phyloP scores from a whole-genome alignment of 176 grass and related monocot species.

The Microstegium vimineum region DNA sequence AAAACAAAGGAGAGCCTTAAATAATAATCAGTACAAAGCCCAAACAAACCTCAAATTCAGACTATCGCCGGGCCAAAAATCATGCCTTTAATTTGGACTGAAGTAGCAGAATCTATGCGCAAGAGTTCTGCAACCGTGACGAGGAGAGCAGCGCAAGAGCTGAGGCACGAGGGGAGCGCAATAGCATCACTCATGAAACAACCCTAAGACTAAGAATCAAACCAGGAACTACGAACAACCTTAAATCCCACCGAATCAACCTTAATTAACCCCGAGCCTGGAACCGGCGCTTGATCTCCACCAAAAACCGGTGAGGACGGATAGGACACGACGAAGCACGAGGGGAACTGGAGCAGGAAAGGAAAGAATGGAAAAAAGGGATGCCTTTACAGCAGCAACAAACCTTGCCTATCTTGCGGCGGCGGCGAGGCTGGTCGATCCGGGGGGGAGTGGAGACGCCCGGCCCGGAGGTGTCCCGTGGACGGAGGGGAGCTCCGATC shows the following conservation, averaged over 20 bases:
- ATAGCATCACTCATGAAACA: not conserved
- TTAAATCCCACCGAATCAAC: not conserved
- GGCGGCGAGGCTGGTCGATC: not conserved
- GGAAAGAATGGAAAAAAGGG: not conserved
- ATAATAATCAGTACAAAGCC: not conserved
- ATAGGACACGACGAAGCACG: not conserved
- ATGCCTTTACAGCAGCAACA: not conserved
- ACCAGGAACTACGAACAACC: not conserved
- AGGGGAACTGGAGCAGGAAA: not conserved
- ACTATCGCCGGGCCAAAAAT: not conserved
- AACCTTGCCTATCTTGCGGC: slow-evolving; percentile 18
- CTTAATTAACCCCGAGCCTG: not conserved
- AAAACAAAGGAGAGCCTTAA: not conserved
- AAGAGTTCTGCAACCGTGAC: not conserved
- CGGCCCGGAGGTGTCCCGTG: not conserved
- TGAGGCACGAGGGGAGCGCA: not conserved
- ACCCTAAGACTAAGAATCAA: not conserved
- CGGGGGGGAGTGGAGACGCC: not conserved
- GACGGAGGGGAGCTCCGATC: slow-evolving; percentile 1
- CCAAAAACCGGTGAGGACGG: not conserved
- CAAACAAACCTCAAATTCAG: not conserved
- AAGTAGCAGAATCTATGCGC: not conserved
- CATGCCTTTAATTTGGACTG: not conserved
- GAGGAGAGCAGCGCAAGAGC: not conserved
- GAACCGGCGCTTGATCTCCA: not conserved